A percentile compares a stretch with the other conserved stretches of the same genome.
Conservation (phyloP, 164 flowering plant genomes). For the Amborella trichopoda region DNA sequence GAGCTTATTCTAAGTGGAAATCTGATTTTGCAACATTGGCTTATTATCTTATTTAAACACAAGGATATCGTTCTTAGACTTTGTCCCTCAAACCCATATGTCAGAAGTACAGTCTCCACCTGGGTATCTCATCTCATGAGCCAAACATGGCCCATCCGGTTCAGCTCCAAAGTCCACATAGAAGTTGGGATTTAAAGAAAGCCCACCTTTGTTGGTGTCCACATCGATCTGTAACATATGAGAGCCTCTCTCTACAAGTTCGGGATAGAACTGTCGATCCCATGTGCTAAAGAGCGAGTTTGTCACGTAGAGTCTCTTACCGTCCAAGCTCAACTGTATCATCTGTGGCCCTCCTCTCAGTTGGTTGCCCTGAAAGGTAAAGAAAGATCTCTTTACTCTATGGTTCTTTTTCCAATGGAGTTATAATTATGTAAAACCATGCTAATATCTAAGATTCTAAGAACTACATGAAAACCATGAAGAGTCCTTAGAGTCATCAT, state of each 20-base stretch:
- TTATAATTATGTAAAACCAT: background rate
- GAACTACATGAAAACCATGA: too few relatives aligned
- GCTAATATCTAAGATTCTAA: background rate
- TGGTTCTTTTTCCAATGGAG: too few relatives aligned
- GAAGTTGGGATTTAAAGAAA: slow-evolving; percentile 61
- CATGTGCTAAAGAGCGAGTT: slow-evolving; percentile 90
- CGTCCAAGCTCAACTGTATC: slow-evolving; percentile 93
- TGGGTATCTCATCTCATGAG: slow-evolving; percentile 97
- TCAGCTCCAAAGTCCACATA: slow-evolving; percentile 84
- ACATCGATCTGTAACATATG: slow-evolving; percentile 91
- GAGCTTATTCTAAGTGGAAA: too few relatives aligned
- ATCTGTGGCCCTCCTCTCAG: slow-evolving; percentile 96
- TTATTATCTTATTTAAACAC: too few relatives aligned
- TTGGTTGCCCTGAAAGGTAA: slow-evolving; percentile 44
- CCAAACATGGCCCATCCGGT: slow-evolving; percentile 93
- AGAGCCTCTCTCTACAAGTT: slow-evolving; percentile 65
- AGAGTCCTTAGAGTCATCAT: too few relatives aligned
- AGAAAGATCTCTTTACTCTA: too few relatives aligned
- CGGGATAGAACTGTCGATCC: slow-evolving; percentile 94
- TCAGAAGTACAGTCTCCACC: slow-evolving; percentile 99
- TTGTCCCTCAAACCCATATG: slow-evolving; percentile 69
- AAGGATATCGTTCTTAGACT: too few relatives aligned
- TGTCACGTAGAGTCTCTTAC: slow-evolving; percentile 86
- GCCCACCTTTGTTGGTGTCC: slow-evolving; percentile 77
- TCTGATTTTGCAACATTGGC: too few relatives aligned